Evolutionary conservation across 768 basidiomycete species (phyloP).

Genomic region (Mycena maculata): DNA sequence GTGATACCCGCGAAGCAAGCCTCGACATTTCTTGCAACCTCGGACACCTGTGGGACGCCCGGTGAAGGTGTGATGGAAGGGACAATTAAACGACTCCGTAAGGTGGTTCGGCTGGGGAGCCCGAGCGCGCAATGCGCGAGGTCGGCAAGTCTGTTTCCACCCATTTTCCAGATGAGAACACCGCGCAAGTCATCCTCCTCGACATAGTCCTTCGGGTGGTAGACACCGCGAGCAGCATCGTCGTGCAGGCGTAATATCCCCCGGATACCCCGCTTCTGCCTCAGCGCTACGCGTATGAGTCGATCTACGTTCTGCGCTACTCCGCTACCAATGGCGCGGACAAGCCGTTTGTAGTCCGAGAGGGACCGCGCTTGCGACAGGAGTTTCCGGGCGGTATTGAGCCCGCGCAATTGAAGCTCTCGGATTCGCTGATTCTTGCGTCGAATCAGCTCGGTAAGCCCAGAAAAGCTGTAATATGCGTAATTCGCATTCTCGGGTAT

Average conservation of each 20-base stretch:
- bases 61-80: slow-evolving; percentile 34
- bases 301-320: background rate
- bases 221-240: slow-evolving; percentile 24
- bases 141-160: slow-evolving; percentile 34
- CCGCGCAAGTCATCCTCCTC: slow-evolving; percentile 38
- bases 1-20: slow-evolving; percentile 26
- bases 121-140: slow-evolving; percentile 37
- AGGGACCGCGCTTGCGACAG: background rate
- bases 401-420: background rate
- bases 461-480: background rate
- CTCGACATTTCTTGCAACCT: slow-evolving; percentile 33
- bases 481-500: slow-evolving; percentile 4
- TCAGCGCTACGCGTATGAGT: background rate
- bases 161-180: slow-evolving; percentile 38
- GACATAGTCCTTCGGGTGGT: too few species aligned
- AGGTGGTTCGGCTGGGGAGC: slow-evolving; percentile 30
- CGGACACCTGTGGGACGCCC: slow-evolving; percentile 16
- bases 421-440: slow-evolving; percentile 5
- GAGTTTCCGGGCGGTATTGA: background rate
- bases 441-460: background rate
- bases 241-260: slow-evolving; percentile 17
- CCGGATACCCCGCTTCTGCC: slow-evolving; percentile 17
- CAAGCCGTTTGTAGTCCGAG: slow-evolving; percentile 14
- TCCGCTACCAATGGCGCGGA: slow-evolving; percentile 13
- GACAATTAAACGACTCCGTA: slow-evolving; percentile 28